phyloP scores from a whole-genome alignment of 148 eudicot genomes.

The Arctostaphylos glauca region DNA sequence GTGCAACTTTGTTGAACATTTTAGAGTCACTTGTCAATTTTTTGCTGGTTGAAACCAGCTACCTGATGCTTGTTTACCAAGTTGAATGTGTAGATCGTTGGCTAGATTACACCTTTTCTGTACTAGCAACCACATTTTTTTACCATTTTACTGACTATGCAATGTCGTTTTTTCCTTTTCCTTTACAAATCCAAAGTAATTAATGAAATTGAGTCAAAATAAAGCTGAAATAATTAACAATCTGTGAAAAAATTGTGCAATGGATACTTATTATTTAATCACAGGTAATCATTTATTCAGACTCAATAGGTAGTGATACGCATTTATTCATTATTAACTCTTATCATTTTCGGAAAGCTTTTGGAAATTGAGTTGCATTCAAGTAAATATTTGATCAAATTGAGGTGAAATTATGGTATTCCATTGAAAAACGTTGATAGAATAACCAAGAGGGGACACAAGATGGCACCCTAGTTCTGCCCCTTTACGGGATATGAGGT shows the following conservation, averaged over 20 bases:
- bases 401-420: neutral
- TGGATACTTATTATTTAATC: neutral
- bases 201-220: neutral
- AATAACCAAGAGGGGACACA: neutral
- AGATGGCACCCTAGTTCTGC: neutral
- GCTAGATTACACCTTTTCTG: neutral
- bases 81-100: neutral
- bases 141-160: neutral
- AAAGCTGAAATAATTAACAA: neutral
- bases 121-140: neutral
- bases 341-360: neutral
- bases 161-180: neutral
- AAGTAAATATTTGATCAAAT: neutral
- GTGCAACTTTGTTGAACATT: neutral
- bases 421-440: neutral
- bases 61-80: neutral
- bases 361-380: neutral
- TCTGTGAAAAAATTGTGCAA: neutral
- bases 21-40: neutral
- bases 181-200: neutral
- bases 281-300: neutral
- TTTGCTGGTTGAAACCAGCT: neutral
- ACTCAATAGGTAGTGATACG: neutral
- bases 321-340: neutral
- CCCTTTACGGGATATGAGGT: constrained; percentile 8